Percentiles rank a stretch among this genome's conserved stretches.
These are phyloP conservation scores for Sextonia rubra DNA, from an alignment of 164 flowering plant species.

Conservation along the genomic window DNA sequence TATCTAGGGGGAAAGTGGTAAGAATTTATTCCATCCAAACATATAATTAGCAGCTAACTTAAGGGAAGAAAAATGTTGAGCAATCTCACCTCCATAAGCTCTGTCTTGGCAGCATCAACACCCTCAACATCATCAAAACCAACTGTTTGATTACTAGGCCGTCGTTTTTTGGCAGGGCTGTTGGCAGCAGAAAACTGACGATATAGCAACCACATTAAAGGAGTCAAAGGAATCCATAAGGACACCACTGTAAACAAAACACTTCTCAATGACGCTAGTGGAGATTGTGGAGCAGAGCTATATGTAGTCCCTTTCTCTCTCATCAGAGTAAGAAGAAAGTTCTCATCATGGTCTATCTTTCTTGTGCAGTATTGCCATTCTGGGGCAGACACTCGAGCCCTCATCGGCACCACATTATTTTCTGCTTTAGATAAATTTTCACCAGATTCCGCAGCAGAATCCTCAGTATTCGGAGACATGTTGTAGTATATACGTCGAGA, in stretches of 20 bases:
- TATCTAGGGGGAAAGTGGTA: too few species aligned
- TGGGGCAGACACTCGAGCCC: slow-evolving; percentile 29
- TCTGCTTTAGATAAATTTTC: slow-evolving; percentile 16
- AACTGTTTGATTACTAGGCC: slow-evolving; percentile 50
- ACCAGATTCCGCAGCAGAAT: slow-evolving; percentile 1
- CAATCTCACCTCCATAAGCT: slow-evolving; percentile 85
- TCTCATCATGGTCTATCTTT: slow-evolving; percentile 87
- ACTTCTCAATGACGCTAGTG: slow-evolving; percentile 51
- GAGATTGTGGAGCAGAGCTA: slow-evolving; percentile 85
- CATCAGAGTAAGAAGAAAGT: slow-evolving; percentile 80
- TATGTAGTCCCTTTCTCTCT: slow-evolving; percentile 76
- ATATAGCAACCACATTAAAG: slow-evolving; percentile 91
- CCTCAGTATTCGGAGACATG: slow-evolving; percentile 19
- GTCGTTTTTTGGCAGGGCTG: slow-evolving; percentile 80
- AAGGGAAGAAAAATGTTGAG: not conserved
- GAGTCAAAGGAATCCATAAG: slow-evolving; percentile 88
- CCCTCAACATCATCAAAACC: slow-evolving; percentile 96
- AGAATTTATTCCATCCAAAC: too few species aligned
- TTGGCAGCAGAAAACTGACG: slow-evolving; percentile 80
- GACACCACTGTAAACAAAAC: slow-evolving; percentile 67
- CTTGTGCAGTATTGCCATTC: slow-evolving; percentile 85
- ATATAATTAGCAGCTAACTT: too few species aligned
- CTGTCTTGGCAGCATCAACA: slow-evolving; percentile 84
- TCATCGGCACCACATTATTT: not conserved
- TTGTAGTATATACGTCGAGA: slow-evolving; percentile 77